Evolutionary conservation across 257 asterid genomes (phyloP), one percentile per base, ranked within the genome.

Genomic region (Cinchona pubescens): DNA sequence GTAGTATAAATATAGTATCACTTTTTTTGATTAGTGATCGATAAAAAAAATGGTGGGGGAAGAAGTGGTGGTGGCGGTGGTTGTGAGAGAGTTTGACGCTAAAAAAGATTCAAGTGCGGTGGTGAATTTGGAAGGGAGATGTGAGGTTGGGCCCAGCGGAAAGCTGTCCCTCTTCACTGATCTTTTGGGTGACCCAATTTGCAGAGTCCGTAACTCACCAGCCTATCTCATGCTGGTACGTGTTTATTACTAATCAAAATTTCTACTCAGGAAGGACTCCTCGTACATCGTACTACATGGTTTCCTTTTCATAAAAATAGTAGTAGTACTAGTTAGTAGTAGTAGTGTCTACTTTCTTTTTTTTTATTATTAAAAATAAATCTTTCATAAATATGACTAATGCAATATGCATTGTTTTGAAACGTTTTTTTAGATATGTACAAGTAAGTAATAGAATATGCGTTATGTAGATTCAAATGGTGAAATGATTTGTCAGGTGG

Each of bases 181-280:
- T 80, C 93, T 88, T 59, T 63, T 94, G 53, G 99, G 98, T 46
- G 99, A 90, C 88, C 99, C 97, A 76, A 87, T 92, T 74, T 90
- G 92, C 87, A 71, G 99, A 79, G 92, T 94, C 84, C 97, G 97
- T 64, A 85, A 94, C 76, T 92, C 99, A 56, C 97, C 99, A 23
- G 85, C 86, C 40, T 84, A 85, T 82, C 92, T 89, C 88, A 94
- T 94, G 99, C 90, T 94, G 82, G 99, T 83, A 58, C 49, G 78
- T 76, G 14, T 59, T 6, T 12, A 4, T 49, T 49, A 45, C 49
- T 45, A 45, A 13, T 45, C 49, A 7, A 53, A 53, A 16, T 48
- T 48, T 48, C 19, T 49, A 13, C 5, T 15, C 56, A 49, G 0
- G 23, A 49, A 3, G 5, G 2, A 60, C 23, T 51, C 58, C 58